A percentile compares a stretch with the other conserved stretches of the same genome.
phyloP scores from a whole-genome alignment of 495 filamentous ascomycete species.

The Trichoderma orchidacearum region DNA sequence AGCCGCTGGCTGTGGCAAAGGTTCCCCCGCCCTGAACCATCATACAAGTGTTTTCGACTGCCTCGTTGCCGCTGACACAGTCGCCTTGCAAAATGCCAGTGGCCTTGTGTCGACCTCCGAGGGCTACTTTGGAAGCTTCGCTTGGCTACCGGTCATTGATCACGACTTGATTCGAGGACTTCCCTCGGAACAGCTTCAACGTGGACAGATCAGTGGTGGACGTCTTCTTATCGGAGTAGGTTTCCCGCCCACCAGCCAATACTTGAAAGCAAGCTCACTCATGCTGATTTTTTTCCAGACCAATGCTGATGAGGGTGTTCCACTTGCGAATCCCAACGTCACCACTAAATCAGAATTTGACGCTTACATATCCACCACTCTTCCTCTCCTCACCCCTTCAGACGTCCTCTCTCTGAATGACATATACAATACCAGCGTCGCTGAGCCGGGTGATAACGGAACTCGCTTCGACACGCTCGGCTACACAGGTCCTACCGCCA shows the following conservation, averaged over 20 bases:
- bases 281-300: too few relatives aligned
- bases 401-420: conserved; percentile 26
- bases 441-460: conserved; percentile 3
- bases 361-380: conserved; percentile 26
- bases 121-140: background rate
- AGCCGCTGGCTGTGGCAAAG: conserved; percentile 33
- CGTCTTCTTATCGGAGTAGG: conserved; percentile 31
- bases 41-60: conserved; percentile 36
- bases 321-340: conserved; percentile 28
- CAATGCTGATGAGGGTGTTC: conserved; percentile 38
- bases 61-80: conserved; percentile 32
- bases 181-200: conserved; percentile 35
- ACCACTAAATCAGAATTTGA: conserved; percentile 31
- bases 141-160: conserved; percentile 41
- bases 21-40: background rate
- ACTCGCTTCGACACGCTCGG: conserved; percentile 14
- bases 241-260: too few relatives aligned
- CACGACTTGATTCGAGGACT: conserved; percentile 37
- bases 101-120: conserved; percentile 27
- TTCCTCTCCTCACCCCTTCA: conserved; percentile 32
- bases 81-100: conserved; percentile 40
- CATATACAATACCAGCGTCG: conserved; percentile 4
- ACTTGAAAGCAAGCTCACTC: too few relatives aligned
- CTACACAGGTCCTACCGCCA: conserved; percentile 6
- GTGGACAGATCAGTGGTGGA: conserved; percentile 37